Conservation (phyloP, 164 flowering plant genomes). For the Stephania yunnanensis region DNA sequence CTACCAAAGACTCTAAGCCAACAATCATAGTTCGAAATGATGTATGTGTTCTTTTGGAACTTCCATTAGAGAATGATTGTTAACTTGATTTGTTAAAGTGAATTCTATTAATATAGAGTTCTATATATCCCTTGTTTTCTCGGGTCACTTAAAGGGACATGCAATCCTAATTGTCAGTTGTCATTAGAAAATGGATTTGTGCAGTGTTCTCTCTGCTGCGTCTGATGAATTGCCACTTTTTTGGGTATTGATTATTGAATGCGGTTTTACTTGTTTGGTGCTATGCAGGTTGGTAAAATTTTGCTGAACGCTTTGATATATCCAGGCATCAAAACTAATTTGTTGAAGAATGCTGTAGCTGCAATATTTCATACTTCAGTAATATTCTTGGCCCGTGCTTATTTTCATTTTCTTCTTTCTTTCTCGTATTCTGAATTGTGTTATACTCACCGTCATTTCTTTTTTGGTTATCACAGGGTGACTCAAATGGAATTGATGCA, state of each 20-base stretch:
- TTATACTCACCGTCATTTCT: not conserved
- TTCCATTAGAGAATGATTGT: not conserved
- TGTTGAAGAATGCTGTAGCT: conserved; percentile 68
- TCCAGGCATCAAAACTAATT: conserved; percentile 87
- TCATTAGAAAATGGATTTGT: not conserved
- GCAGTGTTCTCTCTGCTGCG: not conserved
- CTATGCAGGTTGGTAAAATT: conserved; percentile 75
- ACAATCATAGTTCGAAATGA: conserved; percentile 81
- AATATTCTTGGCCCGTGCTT: conserved; percentile 19
- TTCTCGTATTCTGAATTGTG: not conserved
- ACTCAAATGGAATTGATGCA: conserved; percentile 37
- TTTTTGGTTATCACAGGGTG: conserved; percentile 26
- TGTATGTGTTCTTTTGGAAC: conserved; percentile 40
- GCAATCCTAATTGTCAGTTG: not conserved
- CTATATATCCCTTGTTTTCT: not conserved
- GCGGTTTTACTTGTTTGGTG: not conserved
- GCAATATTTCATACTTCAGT: conserved; percentile 91
- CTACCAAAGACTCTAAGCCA: conserved; percentile 88
- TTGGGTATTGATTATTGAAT: not conserved
- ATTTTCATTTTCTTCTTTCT: not conserved
- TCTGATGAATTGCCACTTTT: not conserved
- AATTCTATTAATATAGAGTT: not conserved
- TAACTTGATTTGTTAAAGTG: not conserved
- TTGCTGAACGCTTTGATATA: conserved; percentile 86
- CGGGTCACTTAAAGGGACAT: not conserved